Evolutionary conservation across 495 filamentous ascomycete genomes (phyloP).

Genomic region (Penicillium ucsense): DNA sequence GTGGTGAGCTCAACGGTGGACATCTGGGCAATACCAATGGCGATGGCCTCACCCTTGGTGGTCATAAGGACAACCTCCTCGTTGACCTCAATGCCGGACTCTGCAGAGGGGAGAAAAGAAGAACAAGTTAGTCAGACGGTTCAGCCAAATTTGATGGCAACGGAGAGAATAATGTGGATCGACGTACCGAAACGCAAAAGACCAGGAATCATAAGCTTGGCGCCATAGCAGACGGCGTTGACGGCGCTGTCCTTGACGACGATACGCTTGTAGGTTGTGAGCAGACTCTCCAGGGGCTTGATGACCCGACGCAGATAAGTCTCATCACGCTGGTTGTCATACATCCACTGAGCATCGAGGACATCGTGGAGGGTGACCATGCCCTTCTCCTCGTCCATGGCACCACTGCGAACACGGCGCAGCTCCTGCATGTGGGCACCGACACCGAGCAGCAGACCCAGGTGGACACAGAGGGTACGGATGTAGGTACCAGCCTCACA

Average conservation of each 20-base stretch:
- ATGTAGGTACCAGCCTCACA: constrained; percentile 99
- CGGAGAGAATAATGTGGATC: not conserved
- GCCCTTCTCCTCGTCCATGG: constrained; percentile 79
- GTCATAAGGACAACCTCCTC: constrained; percentile 96
- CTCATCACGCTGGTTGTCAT: constrained; percentile 88
- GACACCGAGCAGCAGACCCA: constrained; percentile 85
- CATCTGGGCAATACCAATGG: constrained; percentile 92
- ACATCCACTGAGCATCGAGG: constrained; percentile 85
- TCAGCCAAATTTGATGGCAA: constrained; percentile 3
- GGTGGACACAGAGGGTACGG: constrained; percentile 91
- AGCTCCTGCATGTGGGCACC: constrained; percentile 99
- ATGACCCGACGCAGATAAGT: constrained; percentile 80
- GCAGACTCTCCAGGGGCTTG: constrained; percentile 77
- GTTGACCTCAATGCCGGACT: constrained; percentile 75
- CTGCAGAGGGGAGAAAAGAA: constrained; percentile 25
- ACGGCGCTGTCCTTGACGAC: constrained; percentile 96
- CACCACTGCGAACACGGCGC: constrained; percentile 82
- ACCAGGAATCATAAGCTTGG: constrained; percentile 96
- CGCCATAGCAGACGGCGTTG: constrained; percentile 95
- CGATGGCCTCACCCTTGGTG: constrained; percentile 96
- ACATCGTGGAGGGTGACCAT: constrained; percentile 95
- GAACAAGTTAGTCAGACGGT: not conserved
- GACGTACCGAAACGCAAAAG: constrained; percentile 72
- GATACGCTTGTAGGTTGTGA: constrained; percentile 86
- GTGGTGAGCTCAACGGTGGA: constrained; percentile 82